Evolutionary conservation across 305 asterid genomes (phyloP).

Genomic region (Fraxinus ornus): DNA sequence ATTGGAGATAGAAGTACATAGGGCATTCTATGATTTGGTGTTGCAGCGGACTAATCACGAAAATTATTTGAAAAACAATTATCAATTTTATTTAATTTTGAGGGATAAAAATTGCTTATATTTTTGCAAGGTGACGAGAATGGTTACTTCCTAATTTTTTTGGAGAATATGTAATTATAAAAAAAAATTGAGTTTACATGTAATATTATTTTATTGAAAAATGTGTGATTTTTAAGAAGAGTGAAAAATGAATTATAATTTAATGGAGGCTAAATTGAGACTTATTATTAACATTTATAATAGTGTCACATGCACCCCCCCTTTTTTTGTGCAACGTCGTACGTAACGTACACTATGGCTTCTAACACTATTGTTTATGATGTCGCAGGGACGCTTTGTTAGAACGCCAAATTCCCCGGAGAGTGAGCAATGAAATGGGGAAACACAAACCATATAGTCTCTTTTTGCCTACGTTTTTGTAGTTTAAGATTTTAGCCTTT

Average conservation of each 20-base stretch:
- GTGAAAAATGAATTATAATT: no score
- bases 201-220: no score
- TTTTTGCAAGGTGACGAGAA: background rate
- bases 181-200: no score
- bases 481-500: background rate
- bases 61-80: background rate
- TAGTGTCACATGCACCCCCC: background rate
- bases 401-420: slow-evolving; percentile 65
- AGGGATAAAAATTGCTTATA: background rate
- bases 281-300: background rate
- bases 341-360: background rate
- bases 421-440: slow-evolving; percentile 39
- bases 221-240: no score
- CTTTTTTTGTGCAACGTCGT: background rate
- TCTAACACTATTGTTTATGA: background rate
- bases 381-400: slow-evolving; percentile 81
- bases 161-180: no score
- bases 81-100: background rate
- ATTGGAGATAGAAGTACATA: background rate
- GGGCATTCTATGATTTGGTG: background rate
- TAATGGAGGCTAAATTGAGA: no score
- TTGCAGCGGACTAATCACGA: background rate
- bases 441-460: background rate
- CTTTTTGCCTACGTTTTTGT: slow-evolving; percentile 7
- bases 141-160: background rate